Conservation (phyloP, 768 basidiomycete genomes). For the Pleurotus tuber-regium region DNA sequence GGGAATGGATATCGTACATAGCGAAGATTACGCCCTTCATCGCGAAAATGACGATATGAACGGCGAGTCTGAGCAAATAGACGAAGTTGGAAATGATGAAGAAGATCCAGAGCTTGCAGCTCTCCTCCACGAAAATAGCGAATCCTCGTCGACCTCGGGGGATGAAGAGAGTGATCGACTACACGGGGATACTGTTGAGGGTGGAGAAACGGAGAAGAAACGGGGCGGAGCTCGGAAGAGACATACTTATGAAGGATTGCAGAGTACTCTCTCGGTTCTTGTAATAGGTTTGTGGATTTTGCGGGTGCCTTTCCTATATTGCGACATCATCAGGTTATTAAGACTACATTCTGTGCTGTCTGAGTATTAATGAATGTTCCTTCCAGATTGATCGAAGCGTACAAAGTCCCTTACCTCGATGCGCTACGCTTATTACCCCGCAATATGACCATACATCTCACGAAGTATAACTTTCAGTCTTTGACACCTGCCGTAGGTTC, state of each 20-base stretch:
- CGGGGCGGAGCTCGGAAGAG: conserved; percentile 15
- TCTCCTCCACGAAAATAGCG: conserved; percentile 42
- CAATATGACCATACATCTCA: conserved; percentile 66
- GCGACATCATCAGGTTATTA: conserved; percentile 76
- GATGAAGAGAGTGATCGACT: conserved; percentile 19
- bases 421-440: conserved; percentile 58
- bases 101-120: conserved; percentile 38
- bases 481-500: conserved; percentile 67
- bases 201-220: conserved; percentile 14
- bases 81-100: conserved; percentile 16
- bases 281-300: conserved; percentile 78
- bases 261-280: conserved; percentile 62
- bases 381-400: conserved; percentile 67
- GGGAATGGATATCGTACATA: no score
- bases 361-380: conserved; percentile 11
- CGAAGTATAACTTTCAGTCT: conserved; percentile 62
- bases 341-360: neutral
- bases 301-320: conserved; percentile 71
- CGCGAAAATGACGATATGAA: conserved; percentile 11
- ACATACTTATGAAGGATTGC: conserved; percentile 34
- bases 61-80: conserved; percentile 14
- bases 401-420: conserved; percentile 81
- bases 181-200: conserved; percentile 12
- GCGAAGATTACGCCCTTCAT: no score
- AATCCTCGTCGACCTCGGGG: conserved; percentile 35